phyloP scores from a whole-genome alignment of 495 filamentous ascomycete species.

The Melanomma pulvis-pyrius region DNA sequence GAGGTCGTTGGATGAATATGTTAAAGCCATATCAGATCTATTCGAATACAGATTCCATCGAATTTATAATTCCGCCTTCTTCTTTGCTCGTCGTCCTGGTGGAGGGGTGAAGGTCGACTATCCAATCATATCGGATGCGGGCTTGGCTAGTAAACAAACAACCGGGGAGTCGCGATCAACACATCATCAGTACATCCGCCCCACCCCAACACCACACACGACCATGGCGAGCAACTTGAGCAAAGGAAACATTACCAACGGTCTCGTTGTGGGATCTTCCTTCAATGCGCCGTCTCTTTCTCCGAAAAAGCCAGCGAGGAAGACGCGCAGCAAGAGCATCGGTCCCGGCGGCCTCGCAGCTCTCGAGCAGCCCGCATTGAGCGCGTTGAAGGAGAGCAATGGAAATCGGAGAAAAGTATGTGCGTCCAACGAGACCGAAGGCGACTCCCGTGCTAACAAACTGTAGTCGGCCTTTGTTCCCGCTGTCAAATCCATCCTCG shows the following conservation, averaged over 20 bases:
- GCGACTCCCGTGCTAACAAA: slow-evolving; percentile 13
- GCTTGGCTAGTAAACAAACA: too few relatives aligned
- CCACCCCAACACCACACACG: not conserved
- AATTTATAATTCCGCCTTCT: too few relatives aligned
- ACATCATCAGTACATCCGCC: not conserved
- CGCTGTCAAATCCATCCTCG: slow-evolving; percentile 76
- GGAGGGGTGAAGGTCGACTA: too few relatives aligned
- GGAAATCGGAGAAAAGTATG: slow-evolving; percentile 81
- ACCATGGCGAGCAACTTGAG: slow-evolving; percentile 28
- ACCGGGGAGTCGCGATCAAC: too few relatives aligned
- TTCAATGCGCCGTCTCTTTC: slow-evolving; percentile 31
- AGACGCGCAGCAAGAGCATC: slow-evolving; percentile 91
- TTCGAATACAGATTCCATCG: too few relatives aligned
- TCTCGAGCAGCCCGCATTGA: slow-evolving; percentile 51
- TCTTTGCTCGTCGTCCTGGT: too few relatives aligned
- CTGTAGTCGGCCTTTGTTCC: slow-evolving; percentile 58
- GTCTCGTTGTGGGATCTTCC: slow-evolving; percentile 22
- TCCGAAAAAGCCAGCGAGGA: slow-evolving; percentile 56
- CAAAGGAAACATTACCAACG: slow-evolving; percentile 41
- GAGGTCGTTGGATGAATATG: too few relatives aligned
- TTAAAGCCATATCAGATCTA: too few relatives aligned
- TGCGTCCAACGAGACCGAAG: not conserved
- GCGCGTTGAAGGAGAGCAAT: slow-evolving; percentile 68
- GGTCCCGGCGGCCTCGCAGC: slow-evolving; percentile 87
- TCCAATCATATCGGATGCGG: too few relatives aligned